A percentile compares a stretch with the other conserved stretches of the same genome.
These are phyloP conservation scores for Petunia hybrid DNA, from an alignment of 305 asterid genomes.

Conservation along the genomic window DNA sequence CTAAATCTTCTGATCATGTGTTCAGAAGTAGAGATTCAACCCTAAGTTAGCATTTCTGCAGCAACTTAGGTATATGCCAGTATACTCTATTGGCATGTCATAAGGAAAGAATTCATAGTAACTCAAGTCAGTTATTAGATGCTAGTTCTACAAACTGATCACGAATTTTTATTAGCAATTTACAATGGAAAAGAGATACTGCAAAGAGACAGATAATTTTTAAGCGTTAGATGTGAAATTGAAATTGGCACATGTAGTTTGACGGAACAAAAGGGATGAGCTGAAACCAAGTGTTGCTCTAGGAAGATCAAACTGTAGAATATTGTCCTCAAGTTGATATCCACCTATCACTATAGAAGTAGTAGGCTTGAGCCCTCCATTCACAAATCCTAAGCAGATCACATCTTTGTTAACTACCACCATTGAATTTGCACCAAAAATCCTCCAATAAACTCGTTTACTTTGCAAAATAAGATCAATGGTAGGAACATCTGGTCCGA, in stretches of 20 bases:
- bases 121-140: no score
- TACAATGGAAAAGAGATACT: not conserved
- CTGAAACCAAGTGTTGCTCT: slow-evolving; percentile 70
- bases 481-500: slow-evolving; percentile 67
- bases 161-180: not conserved
- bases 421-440: slow-evolving; percentile 75
- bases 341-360: slow-evolving; percentile 73
- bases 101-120: no score
- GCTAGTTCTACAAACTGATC: not conserved
- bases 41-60: not conserved
- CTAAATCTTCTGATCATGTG: no score
- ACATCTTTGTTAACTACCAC: slow-evolving; percentile 46
- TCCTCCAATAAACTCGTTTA: slow-evolving; percentile 60
- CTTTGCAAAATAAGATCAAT: slow-evolving; percentile 64
- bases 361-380: slow-evolving; percentile 63
- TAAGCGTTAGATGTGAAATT: slow-evolving; percentile 53
- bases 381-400: slow-evolving; percentile 63
- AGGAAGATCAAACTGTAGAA: slow-evolving; percentile 74
- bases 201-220: not conserved
- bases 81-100: not conserved
- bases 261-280: slow-evolving; percentile 45
- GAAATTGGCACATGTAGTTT: slow-evolving; percentile 71
- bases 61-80: not conserved
- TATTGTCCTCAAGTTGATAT: slow-evolving; percentile 58
- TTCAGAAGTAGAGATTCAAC: no score